Percentiles rank a stretch among this genome's conserved stretches.
Conservation (phyloP, 2,329 filamentous ascomycete species). For the Calonectria pseudoreteaudii region DNA sequence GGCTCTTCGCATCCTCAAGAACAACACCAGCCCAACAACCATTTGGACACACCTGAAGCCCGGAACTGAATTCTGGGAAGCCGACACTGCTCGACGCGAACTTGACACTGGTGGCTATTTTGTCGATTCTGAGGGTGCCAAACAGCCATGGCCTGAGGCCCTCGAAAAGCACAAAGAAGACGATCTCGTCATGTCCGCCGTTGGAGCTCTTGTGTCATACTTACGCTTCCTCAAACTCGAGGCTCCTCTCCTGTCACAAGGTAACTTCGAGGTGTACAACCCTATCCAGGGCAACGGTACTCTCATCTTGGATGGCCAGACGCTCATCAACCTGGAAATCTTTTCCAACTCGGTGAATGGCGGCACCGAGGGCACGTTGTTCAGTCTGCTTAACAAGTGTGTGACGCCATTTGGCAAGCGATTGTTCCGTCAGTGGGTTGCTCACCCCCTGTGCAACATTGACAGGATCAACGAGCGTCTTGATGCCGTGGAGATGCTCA, state of each 20-base stretch:
- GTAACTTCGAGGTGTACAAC: constrained; percentile 91
- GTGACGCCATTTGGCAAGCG: constrained; percentile 98
- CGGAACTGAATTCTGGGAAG: constrained; percentile 89
- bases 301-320: constrained; percentile 93
- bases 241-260: constrained; percentile 84
- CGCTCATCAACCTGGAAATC: constrained; percentile 96
- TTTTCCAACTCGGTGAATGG: constrained; percentile 95
- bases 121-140: constrained; percentile 64
- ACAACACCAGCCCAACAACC: constrained; percentile 91
- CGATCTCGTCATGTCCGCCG: constrained; percentile 87
- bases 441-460: constrained; percentile 90
- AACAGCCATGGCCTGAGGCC: constrained; percentile 79
- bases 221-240: constrained; percentile 90
- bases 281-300: constrained; percentile 93
- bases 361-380: constrained; percentile 85
- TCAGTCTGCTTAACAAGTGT: constrained; percentile 90
- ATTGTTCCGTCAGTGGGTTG: constrained; percentile 96
- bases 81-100: constrained; percentile 84
- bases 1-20: constrained; percentile 92
- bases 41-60: constrained; percentile 96
- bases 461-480: constrained; percentile 91
- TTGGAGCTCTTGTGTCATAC: constrained; percentile 91
- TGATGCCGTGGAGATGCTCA: constrained; percentile 93
- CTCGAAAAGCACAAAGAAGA: constrained; percentile 81
- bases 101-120: constrained; percentile 87